Percentiles rank a stretch among this genome's conserved stretches.
phyloP scores from a whole-genome alignment of 1,284 basidiomycete genomes.

The Porogramme epimiltina region DNA sequence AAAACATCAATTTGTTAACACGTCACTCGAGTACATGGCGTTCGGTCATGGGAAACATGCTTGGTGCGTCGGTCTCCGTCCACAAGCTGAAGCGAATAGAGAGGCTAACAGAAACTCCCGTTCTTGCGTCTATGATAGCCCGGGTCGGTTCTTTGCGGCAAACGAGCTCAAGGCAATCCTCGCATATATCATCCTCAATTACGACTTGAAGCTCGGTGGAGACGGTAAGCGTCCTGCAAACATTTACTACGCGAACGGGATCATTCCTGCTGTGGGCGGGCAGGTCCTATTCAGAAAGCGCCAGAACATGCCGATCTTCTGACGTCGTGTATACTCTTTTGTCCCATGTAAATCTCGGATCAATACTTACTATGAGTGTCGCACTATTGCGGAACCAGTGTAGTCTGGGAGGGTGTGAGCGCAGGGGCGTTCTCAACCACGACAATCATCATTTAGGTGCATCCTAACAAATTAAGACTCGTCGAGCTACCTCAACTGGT shows the following conservation, averaged over 20 bases:
- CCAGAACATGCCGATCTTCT: not conserved
- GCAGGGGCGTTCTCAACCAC: no score
- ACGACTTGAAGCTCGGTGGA: constrained; percentile 33
- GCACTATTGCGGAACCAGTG: no score
- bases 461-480: no score
- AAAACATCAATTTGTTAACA: constrained; percentile 35
- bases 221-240: constrained; percentile 5
- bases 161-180: constrained; percentile 48
- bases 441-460: no score
- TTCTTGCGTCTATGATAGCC: constrained; percentile 24
- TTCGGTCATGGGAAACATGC: constrained; percentile 31
- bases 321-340: not conserved
- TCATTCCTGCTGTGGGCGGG: constrained; percentile 1
- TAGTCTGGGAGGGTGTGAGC: no score
- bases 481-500: no score
- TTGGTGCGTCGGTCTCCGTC: constrained; percentile 14
- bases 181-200: constrained; percentile 43
- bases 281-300: constrained; percentile 11
- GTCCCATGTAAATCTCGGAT: no score
- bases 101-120: no score
- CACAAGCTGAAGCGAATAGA: not conserved
- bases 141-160: constrained; percentile 48
- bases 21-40: constrained; percentile 26
- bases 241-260: not conserved
- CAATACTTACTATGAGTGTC: no score